Evolutionary conservation across 305 asterid genomes (phyloP), one percentile per base, ranked within the genome.

Genomic region (Fraxinus xanthoxyloides): DNA sequence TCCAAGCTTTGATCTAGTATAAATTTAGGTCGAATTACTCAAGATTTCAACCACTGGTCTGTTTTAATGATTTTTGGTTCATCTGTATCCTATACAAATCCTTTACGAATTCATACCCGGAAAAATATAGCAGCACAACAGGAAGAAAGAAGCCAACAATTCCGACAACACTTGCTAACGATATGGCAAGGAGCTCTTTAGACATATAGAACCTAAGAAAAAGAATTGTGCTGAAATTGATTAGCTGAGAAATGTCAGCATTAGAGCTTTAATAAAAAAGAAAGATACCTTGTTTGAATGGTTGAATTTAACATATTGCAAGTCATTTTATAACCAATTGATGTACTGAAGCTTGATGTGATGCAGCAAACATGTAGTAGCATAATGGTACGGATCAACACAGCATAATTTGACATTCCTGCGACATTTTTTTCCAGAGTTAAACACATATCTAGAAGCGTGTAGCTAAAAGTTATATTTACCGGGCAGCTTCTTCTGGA

Each of bases 401-500:
- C 87, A 79, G 82, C 75, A 82, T 81, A 84, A 80, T 75, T 75
- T 69, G 84, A 72, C 56, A 80, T 21, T 48, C 88, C 92, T 86
- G 90, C 78, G 84, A 63, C 6, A 5, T 38, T 21, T 24, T 5
- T 61, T 12, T 46, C 59, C 31, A 19, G 23, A 84, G 75, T 67
- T 72, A 51, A 54, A 54, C 10, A n/a, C 26, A n/a, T 54, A 54
- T 54, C 65, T 5, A 54, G 65, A 54, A 54, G 26, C 28, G 34
- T 28, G 30, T 24, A 13, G 21, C 8, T 51, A 31, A 72, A 56
- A 24, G 21, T 32, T 21, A 76, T 32, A 30, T 15, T 82, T 85
- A 86, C 92, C 92, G 0, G 87, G 51, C 26, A 86, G 79, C 84
- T 86, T 89, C 82, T 32, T 86, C 85, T 72, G 90, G 70, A 89